phyloP scores from a whole-genome alignment of 805 yeast genomes.

The Saccharomyces kudriavzevii region DNA sequence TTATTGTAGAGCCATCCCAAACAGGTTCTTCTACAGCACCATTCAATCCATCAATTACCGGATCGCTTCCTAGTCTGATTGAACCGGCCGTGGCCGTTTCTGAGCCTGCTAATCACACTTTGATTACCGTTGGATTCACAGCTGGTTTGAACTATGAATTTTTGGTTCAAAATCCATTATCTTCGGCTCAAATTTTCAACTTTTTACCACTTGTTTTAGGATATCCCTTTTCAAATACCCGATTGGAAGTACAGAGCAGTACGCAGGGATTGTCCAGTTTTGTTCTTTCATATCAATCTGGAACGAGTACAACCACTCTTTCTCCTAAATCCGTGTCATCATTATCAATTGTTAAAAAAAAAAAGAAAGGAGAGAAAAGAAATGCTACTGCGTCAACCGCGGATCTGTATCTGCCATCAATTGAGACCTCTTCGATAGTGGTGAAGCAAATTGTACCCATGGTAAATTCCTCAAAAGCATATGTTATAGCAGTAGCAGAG shows the following conservation, averaged over 20 bases:
- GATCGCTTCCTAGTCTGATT: slow-evolving; percentile 35
- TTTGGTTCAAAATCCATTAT: slow-evolving; percentile 72
- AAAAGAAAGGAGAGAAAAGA: neutral
- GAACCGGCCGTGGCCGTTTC: slow-evolving; percentile 35
- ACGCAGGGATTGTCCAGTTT: slow-evolving; percentile 5
- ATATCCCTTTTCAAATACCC: slow-evolving; percentile 44
- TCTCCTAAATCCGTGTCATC: neutral
- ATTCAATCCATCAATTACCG: slow-evolving; percentile 26
- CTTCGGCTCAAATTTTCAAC: slow-evolving; percentile 63
- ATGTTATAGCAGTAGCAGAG: slow-evolving; percentile 79
- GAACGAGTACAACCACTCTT: neutral
- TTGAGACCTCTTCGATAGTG: neutral
- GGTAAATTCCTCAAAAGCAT: slow-evolving; percentile 46
- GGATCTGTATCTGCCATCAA: neutral
- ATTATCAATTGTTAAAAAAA: neutral
- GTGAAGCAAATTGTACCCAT: slow-evolving; percentile 72
- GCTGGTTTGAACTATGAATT: slow-evolving; percentile 76
- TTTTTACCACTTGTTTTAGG: slow-evolving; percentile 70
- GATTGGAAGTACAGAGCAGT: neutral
- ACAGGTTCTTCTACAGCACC: slow-evolving; percentile 40
- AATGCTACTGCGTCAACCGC: neutral
- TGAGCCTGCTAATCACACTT: slow-evolving; percentile 27
- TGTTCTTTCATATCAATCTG: slow-evolving; percentile 13
- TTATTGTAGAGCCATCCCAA: slow-evolving; percentile 49
- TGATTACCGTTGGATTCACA: slow-evolving; percentile 44